Percentiles rank a stretch among this genome's conserved stretches.
Conservation (phyloP, 345 rosid genomes). For the Brassica juncea region DNA sequence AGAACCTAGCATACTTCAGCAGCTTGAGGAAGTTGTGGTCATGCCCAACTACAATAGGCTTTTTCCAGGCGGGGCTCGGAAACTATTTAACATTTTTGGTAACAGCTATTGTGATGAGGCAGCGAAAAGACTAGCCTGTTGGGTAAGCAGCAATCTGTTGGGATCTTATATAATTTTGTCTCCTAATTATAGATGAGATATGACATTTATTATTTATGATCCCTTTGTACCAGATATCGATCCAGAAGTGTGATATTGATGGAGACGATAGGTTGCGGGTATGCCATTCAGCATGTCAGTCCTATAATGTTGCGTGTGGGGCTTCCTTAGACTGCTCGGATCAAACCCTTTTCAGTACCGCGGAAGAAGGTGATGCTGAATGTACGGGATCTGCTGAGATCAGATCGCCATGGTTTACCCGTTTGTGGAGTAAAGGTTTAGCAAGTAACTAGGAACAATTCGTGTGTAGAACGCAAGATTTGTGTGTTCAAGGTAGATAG, state of each 20-base stretch:
- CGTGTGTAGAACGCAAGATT: background rate
- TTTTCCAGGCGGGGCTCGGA: slow-evolving; percentile 85
- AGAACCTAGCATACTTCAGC: slow-evolving; percentile 88
- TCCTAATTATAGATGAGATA: background rate
- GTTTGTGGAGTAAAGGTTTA: slow-evolving; percentile 44
- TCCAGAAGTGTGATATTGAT: slow-evolving; percentile 90
- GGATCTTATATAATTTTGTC: background rate
- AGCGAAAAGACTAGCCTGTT: slow-evolving; percentile 93
- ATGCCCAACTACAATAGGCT: slow-evolving; percentile 91
- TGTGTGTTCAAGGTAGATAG: slow-evolving; percentile 41
- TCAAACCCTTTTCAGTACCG: slow-evolving; percentile 89
- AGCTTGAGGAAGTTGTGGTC: slow-evolving; percentile 96
- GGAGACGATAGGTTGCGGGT: slow-evolving; percentile 96
- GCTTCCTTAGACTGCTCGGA: slow-evolving; percentile 97
- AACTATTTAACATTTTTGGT: slow-evolving; percentile 75
- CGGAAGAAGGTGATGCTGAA: slow-evolving; percentile 71
- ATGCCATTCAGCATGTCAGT: slow-evolving; percentile 90
- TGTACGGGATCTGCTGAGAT: slow-evolving; percentile 85
- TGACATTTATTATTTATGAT: slow-evolving; percentile 3
- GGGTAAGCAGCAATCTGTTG: slow-evolving; percentile 53
- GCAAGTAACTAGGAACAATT: slow-evolving; percentile 32
- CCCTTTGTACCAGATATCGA: slow-evolving; percentile 69
- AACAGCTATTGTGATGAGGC: slow-evolving; percentile 82
- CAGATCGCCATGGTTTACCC: slow-evolving; percentile 56
- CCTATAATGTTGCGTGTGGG: slow-evolving; percentile 90